These are phyloP conservation scores for Nicotiana benthamiana DNA, from an alignment of 257 asterid species.

Conservation along the genomic window DNA sequence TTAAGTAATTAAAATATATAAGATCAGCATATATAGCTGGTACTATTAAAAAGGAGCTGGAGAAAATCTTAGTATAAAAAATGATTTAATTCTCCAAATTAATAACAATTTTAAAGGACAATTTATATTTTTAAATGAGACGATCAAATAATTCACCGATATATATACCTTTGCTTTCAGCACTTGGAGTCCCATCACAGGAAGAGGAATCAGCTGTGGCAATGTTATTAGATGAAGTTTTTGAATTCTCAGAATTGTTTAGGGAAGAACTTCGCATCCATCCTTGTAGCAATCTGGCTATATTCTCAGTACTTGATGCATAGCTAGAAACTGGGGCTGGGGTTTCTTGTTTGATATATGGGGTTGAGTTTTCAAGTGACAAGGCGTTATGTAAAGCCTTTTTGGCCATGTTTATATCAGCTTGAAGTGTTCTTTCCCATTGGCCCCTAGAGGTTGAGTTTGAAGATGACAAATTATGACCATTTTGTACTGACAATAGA, in stretches of 20 bases:
- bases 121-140: background rate
- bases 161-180: slow-evolving; percentile 3
- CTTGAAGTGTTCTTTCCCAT: slow-evolving; percentile 81
- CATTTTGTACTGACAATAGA: background rate
- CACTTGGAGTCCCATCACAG: slow-evolving; percentile 4
- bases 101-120: background rate
- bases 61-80: background rate
- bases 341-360: background rate
- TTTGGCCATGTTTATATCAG: slow-evolving; percentile 73
- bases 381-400: slow-evolving; percentile 86
- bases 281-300: slow-evolving; percentile 55
- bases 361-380: slow-evolving; percentile 27
- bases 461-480: slow-evolving; percentile 23
- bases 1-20: background rate
- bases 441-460: slow-evolving; percentile 42
- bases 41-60: background rate
- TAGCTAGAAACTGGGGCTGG: slow-evolving; percentile 21
- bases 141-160: background rate
- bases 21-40: background rate
- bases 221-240: slow-evolving; percentile 20
- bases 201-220: background rate
- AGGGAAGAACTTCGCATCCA: slow-evolving; percentile 38
- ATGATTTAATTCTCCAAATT: background rate
- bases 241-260: slow-evolving; percentile 29
- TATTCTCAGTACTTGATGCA: slow-evolving; percentile 83